A percentile compares a stretch with the other conserved stretches of the same genome.
These are phyloP conservation scores for Suillus cothurnatus DNA, from an alignment of 768 basidiomycete species.

Conservation along the genomic window DNA sequence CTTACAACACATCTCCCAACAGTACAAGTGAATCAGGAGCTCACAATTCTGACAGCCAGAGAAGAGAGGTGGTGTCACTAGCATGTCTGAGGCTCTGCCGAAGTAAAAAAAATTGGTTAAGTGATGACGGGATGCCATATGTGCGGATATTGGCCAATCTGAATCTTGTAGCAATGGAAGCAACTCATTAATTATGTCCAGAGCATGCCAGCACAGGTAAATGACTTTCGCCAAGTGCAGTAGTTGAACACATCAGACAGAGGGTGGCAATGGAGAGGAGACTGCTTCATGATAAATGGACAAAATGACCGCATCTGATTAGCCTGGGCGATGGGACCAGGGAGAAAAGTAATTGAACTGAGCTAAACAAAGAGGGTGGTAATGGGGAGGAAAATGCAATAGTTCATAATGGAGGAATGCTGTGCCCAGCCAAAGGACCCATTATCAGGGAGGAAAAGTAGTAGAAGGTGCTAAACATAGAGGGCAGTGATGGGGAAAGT, in stretches of 20 bases:
- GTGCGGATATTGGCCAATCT: slow-evolving; percentile 48
- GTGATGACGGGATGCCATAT: not conserved
- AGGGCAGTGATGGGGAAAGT: slow-evolving; percentile 51
- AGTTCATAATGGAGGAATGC: not conserved
- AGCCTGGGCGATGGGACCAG: too few species aligned
- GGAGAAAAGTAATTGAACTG: too few species aligned
- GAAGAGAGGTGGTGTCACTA: not conserved
- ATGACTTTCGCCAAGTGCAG: slow-evolving; percentile 70
- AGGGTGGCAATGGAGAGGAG: too few species aligned
- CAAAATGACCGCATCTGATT: slow-evolving; percentile 8
- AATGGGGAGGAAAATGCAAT: too few species aligned
- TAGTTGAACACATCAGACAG: slow-evolving; percentile 36
- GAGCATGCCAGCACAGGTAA: slow-evolving; percentile 87
- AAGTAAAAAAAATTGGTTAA: not conserved
- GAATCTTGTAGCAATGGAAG: slow-evolving; percentile 93
- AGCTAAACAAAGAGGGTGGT: too few species aligned
- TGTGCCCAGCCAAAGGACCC: too few species aligned
- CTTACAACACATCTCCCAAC: not conserved
- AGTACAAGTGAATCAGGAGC: not conserved
- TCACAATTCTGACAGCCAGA: not conserved
- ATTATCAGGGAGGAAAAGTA: too few species aligned
- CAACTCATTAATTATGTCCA: slow-evolving; percentile 88
- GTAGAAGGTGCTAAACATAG: slow-evolving; percentile 51
- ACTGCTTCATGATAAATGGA: not conserved
- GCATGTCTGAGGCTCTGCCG: not conserved